Conservation (phyloP, 169 alveolate genomes). For the Eimeria falciformis region DNA sequence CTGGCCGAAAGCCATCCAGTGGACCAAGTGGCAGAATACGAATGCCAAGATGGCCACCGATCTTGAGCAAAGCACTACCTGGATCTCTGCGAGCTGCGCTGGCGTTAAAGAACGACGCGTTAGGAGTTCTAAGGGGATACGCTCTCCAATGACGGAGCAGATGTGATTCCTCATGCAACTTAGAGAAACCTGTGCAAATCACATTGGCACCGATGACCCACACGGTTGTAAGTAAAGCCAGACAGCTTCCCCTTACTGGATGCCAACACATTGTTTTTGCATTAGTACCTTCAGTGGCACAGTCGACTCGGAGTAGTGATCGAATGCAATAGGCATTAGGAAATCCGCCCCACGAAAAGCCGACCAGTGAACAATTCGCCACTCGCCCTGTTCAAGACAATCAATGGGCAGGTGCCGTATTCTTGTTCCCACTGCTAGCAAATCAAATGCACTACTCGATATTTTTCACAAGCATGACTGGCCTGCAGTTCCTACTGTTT, state of each 20-base stretch:
- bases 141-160: slow-evolving; percentile 44
- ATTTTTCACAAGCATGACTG: no score
- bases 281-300: slow-evolving; percentile 5
- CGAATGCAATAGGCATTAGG: slow-evolving; percentile 32
- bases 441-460: no score
- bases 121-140: slow-evolving; percentile 34
- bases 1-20: slow-evolving; percentile 69
- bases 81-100: slow-evolving; percentile 68
- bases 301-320: slow-evolving; percentile 32
- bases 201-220: not conserved
- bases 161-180: slow-evolving; percentile 37
- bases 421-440: no score
- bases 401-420: no score
- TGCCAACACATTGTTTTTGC: not conserved
- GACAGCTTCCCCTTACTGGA: not conserved
- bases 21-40: slow-evolving; percentile 52
- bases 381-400: slow-evolving; percentile 29
- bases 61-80: slow-evolving; percentile 24
- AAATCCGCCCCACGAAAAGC: slow-evolving; percentile 61
- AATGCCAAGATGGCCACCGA: slow-evolving; percentile 27
- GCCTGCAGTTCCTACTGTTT: no score
- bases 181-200: slow-evolving; percentile 36
- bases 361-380: slow-evolving; percentile 65
- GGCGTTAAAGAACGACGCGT: slow-evolving; percentile 51
- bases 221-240: not conserved